Conservation (phyloP, 345 rosid species). For the Laguncularia racemosa region DNA sequence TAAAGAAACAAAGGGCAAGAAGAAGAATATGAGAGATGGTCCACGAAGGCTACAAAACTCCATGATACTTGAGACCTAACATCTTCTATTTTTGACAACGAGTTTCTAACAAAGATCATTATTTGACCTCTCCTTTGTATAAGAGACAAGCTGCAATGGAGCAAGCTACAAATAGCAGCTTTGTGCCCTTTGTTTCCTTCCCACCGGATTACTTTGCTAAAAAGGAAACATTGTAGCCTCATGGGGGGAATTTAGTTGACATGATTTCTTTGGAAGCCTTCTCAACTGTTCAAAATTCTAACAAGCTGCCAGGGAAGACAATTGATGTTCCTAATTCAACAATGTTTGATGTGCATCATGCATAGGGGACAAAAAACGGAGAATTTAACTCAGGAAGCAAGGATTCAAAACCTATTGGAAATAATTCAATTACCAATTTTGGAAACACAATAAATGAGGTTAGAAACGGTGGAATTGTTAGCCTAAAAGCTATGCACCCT, state of each 20-base stretch:
- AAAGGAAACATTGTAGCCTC: conserved; percentile 30
- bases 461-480: conserved; percentile 10
- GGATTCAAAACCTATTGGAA: conserved; percentile 10
- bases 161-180: conserved; percentile 47
- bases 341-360: not conserved
- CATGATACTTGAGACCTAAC: conserved; percentile 43
- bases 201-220: conserved; percentile 72
- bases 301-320: conserved; percentile 13
- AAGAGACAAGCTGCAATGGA: conserved; percentile 50
- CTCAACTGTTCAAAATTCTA: conserved; percentile 18
- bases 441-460: conserved; percentile 8
- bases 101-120: conserved; percentile 69
- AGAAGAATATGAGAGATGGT: conserved; percentile 65
- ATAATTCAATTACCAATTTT: conserved; percentile 6
- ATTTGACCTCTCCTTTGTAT: conserved; percentile 63
- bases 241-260: conserved; percentile 14
- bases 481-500: conserved; percentile 14
- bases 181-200: conserved; percentile 78
- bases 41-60: conserved; percentile 50
- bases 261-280: conserved; percentile 16
- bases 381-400: conserved; percentile 8
- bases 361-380: conserved; percentile 17
- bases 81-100: conserved; percentile 36
- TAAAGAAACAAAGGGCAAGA: conserved; percentile 32
- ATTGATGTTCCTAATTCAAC: conserved; percentile 3